Evolutionary conservation across 148 eudicot species (phyloP).

Genomic region (Pouteria glomerata): DNA sequence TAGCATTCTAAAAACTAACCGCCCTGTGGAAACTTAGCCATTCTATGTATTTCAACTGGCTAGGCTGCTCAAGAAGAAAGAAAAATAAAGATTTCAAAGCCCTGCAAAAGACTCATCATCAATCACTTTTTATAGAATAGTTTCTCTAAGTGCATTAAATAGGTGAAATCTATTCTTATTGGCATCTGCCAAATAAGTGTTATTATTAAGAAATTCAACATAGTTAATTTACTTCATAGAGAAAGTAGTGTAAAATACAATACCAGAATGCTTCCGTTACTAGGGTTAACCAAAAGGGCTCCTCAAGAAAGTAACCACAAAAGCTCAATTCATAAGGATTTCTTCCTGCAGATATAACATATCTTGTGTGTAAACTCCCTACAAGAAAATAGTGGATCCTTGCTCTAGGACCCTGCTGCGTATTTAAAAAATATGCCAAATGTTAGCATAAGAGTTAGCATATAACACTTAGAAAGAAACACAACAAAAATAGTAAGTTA

Average conservation of each 20-base stretch:
- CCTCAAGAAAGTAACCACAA: conserved; percentile 28
- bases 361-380: conserved; percentile 5
- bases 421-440: neutral
- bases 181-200: neutral
- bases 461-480: neutral
- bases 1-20: conserved; percentile 11
- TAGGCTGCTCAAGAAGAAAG: conserved; percentile 17
- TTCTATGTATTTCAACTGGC: conserved; percentile 19
- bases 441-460: neutral
- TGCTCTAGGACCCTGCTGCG: conserved; percentile 19
- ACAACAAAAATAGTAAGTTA: neutral
- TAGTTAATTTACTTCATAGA: neutral
- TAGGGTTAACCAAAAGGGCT: conserved; percentile 31
- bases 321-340: conserved; percentile 21
- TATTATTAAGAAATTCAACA: neutral
- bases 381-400: conserved; percentile 10
- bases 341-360: conserved; percentile 31
- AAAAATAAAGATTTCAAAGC: neutral
- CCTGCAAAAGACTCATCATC: neutral
- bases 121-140: neutral
- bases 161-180: neutral
- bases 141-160: neutral
- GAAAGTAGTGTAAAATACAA: neutral
- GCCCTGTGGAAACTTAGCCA: conserved; percentile 32
- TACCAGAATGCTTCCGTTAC: conserved; percentile 33